A percentile compares a stretch with the other conserved stretches of the same genome.
phyloP scores from a whole-genome alignment of 352 stramenopile genomes.

The Phytopythium aichiense region DNA sequence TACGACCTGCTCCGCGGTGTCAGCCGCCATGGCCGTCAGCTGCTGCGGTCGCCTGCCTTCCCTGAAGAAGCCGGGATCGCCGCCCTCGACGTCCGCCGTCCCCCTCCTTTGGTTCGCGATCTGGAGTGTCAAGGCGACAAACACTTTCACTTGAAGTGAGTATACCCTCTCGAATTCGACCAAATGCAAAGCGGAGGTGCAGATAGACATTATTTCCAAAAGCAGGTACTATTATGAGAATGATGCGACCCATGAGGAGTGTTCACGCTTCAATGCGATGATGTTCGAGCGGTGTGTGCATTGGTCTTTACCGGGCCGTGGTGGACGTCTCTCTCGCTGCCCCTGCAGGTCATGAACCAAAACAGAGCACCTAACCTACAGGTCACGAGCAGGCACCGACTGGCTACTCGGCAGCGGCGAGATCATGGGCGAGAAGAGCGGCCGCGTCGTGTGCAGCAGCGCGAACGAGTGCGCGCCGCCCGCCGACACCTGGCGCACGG shows the following conservation, averaged over 20 bases:
- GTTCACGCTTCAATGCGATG: not conserved
- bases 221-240: not conserved
- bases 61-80: not conserved
- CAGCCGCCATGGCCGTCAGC: conserved; percentile 1
- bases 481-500: conserved; percentile 64
- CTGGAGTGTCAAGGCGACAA: not conserved
- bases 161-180: not conserved
- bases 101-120: not conserved
- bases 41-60: not conserved
- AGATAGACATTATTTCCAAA: not conserved
- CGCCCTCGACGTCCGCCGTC: not conserved
- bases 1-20: not conserved
- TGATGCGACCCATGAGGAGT: not conserved
- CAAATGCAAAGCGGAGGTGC: not conserved
- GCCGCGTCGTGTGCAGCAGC: conserved; percentile 59
- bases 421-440: conserved; percentile 59
- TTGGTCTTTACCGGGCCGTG: not conserved
- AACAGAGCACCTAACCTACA: conserved; percentile 5
- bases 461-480: conserved; percentile 72
- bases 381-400: conserved; percentile 21
- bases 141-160: not conserved
- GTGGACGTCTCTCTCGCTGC: not conserved
- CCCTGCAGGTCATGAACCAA: not conserved
- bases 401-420: conserved; percentile 27
- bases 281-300: not conserved